Conservation (phyloP, 2,329 filamentous ascomycete genomes). For the Didymella exigua region DNA sequence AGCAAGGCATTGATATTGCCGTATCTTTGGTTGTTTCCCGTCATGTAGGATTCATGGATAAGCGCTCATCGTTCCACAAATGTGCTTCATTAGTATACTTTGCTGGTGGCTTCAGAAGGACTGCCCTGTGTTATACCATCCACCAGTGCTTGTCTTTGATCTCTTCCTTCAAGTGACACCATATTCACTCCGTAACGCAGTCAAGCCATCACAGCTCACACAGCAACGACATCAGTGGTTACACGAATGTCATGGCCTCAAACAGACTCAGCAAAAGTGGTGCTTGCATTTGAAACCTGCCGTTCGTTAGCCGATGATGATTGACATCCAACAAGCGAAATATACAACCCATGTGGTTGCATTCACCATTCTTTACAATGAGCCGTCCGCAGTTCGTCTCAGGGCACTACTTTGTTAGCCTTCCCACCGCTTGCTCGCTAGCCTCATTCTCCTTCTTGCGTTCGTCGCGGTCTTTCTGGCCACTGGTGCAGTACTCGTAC, state of each 20-base stretch:
- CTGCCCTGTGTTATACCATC: too few species aligned
- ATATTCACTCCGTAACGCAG: too few species aligned
- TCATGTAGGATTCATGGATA: too few species aligned
- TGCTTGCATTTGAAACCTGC: conserved; percentile 32
- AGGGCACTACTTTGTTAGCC: conserved; percentile 50
- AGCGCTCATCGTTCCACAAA: too few species aligned
- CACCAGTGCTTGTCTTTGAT: too few species aligned
- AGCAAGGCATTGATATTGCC: too few species aligned
- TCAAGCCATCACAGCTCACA: too few species aligned
- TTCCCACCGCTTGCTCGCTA: conserved; percentile 35
- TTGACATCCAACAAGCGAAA: background rate
- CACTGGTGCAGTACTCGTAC: conserved; percentile 45
- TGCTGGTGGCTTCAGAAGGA: too few species aligned
- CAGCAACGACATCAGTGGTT: background rate
- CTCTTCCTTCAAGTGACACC: too few species aligned
- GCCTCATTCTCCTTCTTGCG: conserved; percentile 33
- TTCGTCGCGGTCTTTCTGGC: conserved; percentile 29
- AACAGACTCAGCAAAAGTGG: conserved; percentile 52
- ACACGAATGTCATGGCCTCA: conserved; percentile 3
- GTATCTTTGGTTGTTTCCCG: too few species aligned
- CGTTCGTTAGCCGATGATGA: too few species aligned
- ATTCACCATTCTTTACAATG: conserved; percentile 52
- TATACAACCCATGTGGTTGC: conserved; percentile 52
- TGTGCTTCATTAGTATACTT: too few species aligned
- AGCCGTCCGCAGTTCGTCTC: conserved; percentile 40